These are phyloP conservation scores for Cyathus striatus DNA, from an alignment of 768 basidiomycete species.

Conservation along the genomic window DNA sequence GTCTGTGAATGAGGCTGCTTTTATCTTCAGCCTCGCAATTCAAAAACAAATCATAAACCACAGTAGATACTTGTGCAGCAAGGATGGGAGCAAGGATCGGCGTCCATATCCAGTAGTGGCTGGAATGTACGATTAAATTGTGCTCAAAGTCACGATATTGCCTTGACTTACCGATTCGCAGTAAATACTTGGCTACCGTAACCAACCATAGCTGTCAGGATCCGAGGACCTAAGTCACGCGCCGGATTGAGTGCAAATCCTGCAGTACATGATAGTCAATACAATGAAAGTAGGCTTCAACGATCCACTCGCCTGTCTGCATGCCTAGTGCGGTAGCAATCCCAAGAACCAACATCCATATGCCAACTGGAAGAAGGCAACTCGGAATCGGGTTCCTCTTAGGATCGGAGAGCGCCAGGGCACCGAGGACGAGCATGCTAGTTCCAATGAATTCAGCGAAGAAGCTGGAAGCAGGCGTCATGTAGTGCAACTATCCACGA, in stretches of 20 bases:
- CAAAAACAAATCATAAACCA: conserved; percentile 55
- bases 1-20: conserved; percentile 12
- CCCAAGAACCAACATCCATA: conserved; percentile 57
- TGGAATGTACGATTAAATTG: conserved; percentile 14
- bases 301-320: conserved; percentile 47
- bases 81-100: conserved; percentile 54
- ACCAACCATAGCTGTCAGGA: conserved; percentile 70
- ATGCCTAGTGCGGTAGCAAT: conserved; percentile 55
- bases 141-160: too few species aligned
- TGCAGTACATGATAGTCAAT: too few species aligned
- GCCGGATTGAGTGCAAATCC: conserved; percentile 67
- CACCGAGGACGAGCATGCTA: conserved; percentile 46
- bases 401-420: conserved; percentile 51
- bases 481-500: conserved; percentile 26
- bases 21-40: conserved; percentile 52
- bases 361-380: conserved; percentile 47
- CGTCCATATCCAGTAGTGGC: conserved; percentile 75
- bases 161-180: conserved; percentile 11
- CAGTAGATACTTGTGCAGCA: conserved; percentile 49
- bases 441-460: conserved; percentile 52
- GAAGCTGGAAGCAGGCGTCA: conserved; percentile 33
- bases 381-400: conserved; percentile 41
- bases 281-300: too few species aligned
- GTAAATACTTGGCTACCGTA: conserved; percentile 40
- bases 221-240: conserved; percentile 65